phyloP scores from a whole-genome alignment of 495 filamentous ascomycete genomes.

The Xylaria telfairii region DNA sequence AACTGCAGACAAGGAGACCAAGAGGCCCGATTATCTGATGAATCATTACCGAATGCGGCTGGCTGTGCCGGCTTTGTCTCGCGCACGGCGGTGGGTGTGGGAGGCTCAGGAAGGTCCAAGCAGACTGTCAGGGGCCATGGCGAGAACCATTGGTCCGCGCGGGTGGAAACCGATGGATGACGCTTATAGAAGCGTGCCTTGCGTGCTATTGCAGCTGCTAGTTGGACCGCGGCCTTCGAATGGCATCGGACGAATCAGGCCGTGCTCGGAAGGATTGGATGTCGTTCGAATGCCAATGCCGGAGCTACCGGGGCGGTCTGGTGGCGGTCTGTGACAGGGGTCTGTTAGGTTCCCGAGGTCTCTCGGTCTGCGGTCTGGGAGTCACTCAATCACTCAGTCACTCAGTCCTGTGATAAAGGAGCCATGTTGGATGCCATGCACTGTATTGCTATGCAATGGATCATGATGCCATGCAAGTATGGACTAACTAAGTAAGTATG shows the following conservation, averaged over 20 bases:
- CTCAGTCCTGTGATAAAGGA: slow-evolving; percentile 19
- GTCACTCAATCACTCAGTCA: no score
- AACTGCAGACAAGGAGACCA: slow-evolving; percentile 27
- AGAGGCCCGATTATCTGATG: slow-evolving; percentile 39
- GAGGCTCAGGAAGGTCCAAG: background rate
- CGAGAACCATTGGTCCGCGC: background rate
- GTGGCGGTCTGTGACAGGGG: slow-evolving; percentile 5
- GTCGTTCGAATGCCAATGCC: slow-evolving; percentile 20
- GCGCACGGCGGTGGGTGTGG: background rate
- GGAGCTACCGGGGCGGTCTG: slow-evolving; percentile 20
- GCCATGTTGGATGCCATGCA: slow-evolving; percentile 9
- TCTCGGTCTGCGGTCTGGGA: no score
- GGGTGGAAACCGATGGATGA: slow-evolving; percentile 7
- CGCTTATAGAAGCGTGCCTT: slow-evolving; percentile 16
- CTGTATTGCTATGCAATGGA: no score
- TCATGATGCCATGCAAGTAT: no score
- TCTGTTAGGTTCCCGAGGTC: background rate
- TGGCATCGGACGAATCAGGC: slow-evolving; percentile 15
- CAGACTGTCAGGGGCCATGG: background rate
- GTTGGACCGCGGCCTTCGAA: slow-evolving; percentile 15
- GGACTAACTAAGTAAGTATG: no score
- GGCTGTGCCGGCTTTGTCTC: slow-evolving; percentile 26
- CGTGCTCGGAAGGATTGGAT: slow-evolving; percentile 23
- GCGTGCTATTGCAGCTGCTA: slow-evolving; percentile 10
- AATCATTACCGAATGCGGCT: slow-evolving; percentile 40